Conservation (phyloP, 2,329 filamentous ascomycete species). For the Sphaceloma murrayae region DNA sequence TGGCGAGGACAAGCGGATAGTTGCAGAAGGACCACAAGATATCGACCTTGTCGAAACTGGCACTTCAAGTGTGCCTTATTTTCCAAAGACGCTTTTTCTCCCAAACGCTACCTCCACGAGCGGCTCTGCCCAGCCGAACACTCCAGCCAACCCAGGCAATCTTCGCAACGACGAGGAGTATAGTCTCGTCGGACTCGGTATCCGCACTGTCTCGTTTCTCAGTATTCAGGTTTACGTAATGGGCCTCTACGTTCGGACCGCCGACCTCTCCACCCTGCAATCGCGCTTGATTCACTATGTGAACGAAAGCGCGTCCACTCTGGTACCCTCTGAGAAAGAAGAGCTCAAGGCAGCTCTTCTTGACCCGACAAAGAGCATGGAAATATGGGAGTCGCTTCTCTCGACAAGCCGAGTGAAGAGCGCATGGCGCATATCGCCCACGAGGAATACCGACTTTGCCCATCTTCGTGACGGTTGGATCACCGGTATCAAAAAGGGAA, state of each 20-base stretch:
- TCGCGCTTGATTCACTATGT: slow-evolving; percentile 64
- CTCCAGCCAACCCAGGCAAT: slow-evolving; percentile 27
- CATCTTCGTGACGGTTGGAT: slow-evolving; percentile 90
- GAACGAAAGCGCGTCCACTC: slow-evolving; percentile 67
- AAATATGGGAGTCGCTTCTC: slow-evolving; percentile 65
- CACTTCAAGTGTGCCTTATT: slow-evolving; percentile 66
- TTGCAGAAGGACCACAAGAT: slow-evolving; percentile 43
- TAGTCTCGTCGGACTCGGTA: slow-evolving; percentile 76
- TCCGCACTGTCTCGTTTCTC: slow-evolving; percentile 82
- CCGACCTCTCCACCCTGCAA: slow-evolving; percentile 75
- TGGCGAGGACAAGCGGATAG: slow-evolving; percentile 45
- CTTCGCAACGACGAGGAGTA: slow-evolving; percentile 54
- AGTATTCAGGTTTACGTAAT: slow-evolving; percentile 90
- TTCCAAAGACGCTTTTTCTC: slow-evolving; percentile 63
- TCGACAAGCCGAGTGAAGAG: slow-evolving; percentile 59
- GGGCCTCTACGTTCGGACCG: slow-evolving; percentile 78
- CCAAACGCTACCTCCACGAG: slow-evolving; percentile 36
- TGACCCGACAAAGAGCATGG: slow-evolving; percentile 58
- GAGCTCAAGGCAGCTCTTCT: slow-evolving; percentile 58
- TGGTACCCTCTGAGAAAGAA: slow-evolving; percentile 74
- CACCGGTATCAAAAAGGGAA: slow-evolving; percentile 67
- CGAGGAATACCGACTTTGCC: slow-evolving; percentile 87
- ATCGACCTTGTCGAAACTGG: slow-evolving; percentile 71
- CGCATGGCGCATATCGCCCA: slow-evolving; percentile 74
- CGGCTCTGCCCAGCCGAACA: slow-evolving; percentile 23